phyloP scores from a whole-genome alignment of 345 rosid species.

The Diplotaxis tenuifolia region DNA sequence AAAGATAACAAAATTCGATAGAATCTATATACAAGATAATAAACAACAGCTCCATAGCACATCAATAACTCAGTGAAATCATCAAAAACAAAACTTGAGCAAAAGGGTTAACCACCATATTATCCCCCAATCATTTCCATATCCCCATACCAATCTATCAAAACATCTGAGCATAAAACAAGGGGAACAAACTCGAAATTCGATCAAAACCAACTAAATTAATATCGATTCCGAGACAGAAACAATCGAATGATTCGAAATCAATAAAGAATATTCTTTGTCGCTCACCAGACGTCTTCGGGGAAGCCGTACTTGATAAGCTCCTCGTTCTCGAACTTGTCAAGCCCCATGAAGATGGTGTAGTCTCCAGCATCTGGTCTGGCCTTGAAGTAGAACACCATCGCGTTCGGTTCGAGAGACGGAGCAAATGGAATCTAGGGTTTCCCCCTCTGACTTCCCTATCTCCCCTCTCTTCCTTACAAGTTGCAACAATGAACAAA shows the following conservation, averaged over 20 bases:
- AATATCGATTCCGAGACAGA: neutral
- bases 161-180: neutral
- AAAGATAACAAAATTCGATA: neutral
- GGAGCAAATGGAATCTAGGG: slow-evolving; percentile 39
- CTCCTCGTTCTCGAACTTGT: slow-evolving; percentile 98
- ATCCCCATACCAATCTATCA: neutral
- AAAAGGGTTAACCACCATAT: neutral
- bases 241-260: neutral
- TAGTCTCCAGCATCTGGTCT: slow-evolving; percentile 95
- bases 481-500: slow-evolving; percentile 16
- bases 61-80: neutral
- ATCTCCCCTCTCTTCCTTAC: slow-evolving; percentile 11
- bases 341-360: slow-evolving; percentile 99
- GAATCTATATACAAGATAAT: neutral
- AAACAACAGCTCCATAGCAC: neutral
- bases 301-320: slow-evolving; percentile 97
- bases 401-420: slow-evolving; percentile 35
- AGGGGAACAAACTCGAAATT: slow-evolving; percentile 9
- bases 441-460: slow-evolving; percentile 34
- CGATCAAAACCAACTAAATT: neutral
- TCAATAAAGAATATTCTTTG: neutral
- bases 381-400: slow-evolving; percentile 96
- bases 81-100: slow-evolving; percentile 16
- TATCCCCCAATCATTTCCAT: neutral
- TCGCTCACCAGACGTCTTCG: slow-evolving; percentile 83